Base-by-base conservation (phyloP, 192 early-diverging fungal species). In the Coemansia sp. region DNA sequence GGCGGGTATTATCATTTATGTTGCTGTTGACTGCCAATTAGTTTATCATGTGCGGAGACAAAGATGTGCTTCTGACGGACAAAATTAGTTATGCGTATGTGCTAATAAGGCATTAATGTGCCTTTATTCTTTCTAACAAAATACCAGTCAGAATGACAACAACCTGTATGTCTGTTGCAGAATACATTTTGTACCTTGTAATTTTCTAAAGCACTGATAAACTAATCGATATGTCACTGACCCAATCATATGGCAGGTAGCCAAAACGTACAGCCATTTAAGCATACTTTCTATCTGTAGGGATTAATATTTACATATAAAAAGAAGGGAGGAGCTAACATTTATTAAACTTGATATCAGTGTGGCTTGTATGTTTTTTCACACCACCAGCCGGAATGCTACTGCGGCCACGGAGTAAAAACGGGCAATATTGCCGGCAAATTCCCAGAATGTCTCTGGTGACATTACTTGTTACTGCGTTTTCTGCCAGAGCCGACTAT, bases 91-190 rank as follows among this genome's bases (percentile, higher is more conserved):
- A 32, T 22, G 51, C 51, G 13, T 26, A 54, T 19, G 10, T 54
- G 57, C 54, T 65, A 72, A 66, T 72, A 65, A 71, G 61, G 41
- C 43, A 15, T 54, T 63, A 72, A 66, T 72, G 63, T 55, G 69
- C 63, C 70, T 51, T 54, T 59, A 46, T 59, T 12, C 39, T 37
- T 59, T 10, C 18, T 39, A 59, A 16, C 16, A 11, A 41, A 11
- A 56, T 6, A 2, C 19, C 26, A 32, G 32, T 32, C 32, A 32
- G 32, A 32, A 32, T 32, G 46, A 47, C 18, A 41, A 61, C 40
- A 61, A 41, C 60, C 40, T 61, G 16, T 37, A 19, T 40, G 3
- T 47, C 32, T 32, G 32, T 32, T 32, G 32, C 32, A 32, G 4
- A 4, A 32, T 4, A 32, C 3, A 32, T 32, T 32, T 0, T 32